Percentiles rank a stretch among this genome's conserved stretches.
Conservation (phyloP, 2,329 filamentous ascomycete species). For the Ceratocystiopsis sp. region DNA sequence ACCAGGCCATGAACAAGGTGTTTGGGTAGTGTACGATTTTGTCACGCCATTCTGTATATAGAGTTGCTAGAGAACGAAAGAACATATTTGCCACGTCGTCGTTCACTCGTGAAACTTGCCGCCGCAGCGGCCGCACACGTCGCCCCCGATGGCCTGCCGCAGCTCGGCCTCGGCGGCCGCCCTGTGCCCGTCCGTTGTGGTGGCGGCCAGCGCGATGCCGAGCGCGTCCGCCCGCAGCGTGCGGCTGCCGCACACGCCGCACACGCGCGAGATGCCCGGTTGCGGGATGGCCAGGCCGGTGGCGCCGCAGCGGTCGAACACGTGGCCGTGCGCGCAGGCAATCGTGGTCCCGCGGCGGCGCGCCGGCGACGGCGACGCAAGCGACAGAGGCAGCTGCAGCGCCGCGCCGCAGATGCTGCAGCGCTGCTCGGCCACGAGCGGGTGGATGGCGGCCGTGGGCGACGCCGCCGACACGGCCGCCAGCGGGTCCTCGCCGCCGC, state of each 20-base stretch:
- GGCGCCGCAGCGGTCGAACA: conserved; percentile 33
- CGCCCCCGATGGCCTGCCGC: conserved; percentile 10
- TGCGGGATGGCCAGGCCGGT: conserved; percentile 36
- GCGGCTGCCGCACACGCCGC: conserved; percentile 35
- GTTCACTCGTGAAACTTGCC: conserved; percentile 19
- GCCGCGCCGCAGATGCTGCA: background rate
- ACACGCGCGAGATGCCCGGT: conserved; percentile 35
- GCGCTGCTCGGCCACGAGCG: conserved; percentile 18
- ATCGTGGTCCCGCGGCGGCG: background rate
- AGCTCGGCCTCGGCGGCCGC: background rate
- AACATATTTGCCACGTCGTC: background rate
- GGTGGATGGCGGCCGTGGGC: conserved; percentile 21
- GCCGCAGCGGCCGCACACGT: conserved; percentile 17
- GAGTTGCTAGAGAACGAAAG: background rate
- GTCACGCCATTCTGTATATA: background rate
- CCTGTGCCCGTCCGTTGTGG: background rate
- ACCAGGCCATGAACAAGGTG: conserved; percentile 63
- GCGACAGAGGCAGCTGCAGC: conserved; percentile 1
- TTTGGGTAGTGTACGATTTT: conserved; percentile 35
- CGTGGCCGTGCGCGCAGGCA: conserved; percentile 19
- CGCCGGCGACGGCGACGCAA: no score
- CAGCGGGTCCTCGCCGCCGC: no score
- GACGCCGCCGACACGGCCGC: no score
- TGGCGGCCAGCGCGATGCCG: conserved; percentile 11
- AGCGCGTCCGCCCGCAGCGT: conserved; percentile 30